A percentile compares a stretch with the other conserved stretches of the same genome.
phyloP scores from a whole-genome alignment of 2,329 filamentous ascomycete genomes.

The Botryotinia globosa region DNA sequence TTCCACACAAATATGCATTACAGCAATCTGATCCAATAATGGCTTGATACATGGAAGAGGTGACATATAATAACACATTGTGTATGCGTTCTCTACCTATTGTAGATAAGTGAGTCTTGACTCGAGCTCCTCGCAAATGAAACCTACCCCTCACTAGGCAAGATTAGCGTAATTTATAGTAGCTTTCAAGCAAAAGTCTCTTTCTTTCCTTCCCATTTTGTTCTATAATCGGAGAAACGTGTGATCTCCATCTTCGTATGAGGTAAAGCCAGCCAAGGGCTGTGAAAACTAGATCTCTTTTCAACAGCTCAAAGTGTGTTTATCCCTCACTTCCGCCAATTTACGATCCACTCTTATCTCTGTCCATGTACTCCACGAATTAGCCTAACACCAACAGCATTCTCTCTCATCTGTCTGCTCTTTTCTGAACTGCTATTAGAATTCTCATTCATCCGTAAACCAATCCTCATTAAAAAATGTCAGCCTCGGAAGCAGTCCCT shows the following conservation, averaged over 20 bases:
- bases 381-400: neutral
- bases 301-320: neutral
- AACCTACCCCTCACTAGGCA: neutral
- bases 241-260: neutral
- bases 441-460: neutral
- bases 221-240: neutral
- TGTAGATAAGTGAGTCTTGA: neutral
- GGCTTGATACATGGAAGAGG: neutral
- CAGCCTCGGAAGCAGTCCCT: neutral
- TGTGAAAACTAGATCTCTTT: neutral
- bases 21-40: neutral
- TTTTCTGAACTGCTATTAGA: neutral
- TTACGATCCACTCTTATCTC: neutral
- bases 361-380: neutral
- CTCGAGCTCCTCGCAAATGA: neutral
- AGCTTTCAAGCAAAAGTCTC: neutral
- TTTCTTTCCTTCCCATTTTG: neutral
- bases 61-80: neutral
- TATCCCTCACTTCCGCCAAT: neutral
- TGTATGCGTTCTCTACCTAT: neutral
- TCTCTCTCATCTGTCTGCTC: neutral
- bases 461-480: neutral
- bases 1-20: neutral
- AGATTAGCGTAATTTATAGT: neutral
- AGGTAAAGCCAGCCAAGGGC: neutral